Evolutionary conservation across 768 basidiomycete species (phyloP).

Genomic region (Daedalea quercina): DNA sequence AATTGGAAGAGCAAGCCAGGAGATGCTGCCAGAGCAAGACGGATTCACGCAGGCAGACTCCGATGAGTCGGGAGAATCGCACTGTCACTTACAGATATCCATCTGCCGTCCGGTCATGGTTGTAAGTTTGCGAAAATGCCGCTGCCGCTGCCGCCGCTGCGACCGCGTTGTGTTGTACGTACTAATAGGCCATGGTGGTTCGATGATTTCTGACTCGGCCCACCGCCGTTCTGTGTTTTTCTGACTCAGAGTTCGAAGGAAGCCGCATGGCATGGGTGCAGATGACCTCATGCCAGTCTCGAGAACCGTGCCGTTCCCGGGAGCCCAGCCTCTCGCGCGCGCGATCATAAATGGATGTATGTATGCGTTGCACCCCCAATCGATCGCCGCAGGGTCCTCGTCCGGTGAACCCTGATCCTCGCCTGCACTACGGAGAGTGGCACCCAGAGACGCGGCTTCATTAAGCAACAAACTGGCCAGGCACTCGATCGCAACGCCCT

Average conservation of each 20-base stretch:
- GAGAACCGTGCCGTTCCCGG: not conserved
- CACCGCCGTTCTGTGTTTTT: no score
- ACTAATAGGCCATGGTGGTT: no score
- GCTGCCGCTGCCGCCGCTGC: not conserved
- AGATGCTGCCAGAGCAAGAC: not conserved
- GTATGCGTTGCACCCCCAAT: not conserved
- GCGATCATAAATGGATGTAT: not conserved
- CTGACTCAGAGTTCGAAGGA: not conserved
- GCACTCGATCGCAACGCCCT: not conserved
- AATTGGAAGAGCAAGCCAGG: not conserved
- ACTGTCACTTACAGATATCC: no score
- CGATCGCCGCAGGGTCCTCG: not conserved
- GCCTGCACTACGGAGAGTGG: not conserved
- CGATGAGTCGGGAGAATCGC: not conserved
- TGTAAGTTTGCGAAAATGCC: no score
- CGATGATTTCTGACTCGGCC: not conserved
- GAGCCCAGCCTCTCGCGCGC: not conserved
- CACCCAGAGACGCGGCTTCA: not conserved
- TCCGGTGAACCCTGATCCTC: not conserved
- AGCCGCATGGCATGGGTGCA: not conserved
- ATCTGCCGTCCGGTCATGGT: no score
- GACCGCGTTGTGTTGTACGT: not conserved
- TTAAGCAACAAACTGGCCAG: not conserved
- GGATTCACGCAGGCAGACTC: not conserved
- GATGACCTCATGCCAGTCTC: not conserved